Base-by-base conservation (phyloP, 352 stramenopile species). In the Pythium utonaiense region DNA sequence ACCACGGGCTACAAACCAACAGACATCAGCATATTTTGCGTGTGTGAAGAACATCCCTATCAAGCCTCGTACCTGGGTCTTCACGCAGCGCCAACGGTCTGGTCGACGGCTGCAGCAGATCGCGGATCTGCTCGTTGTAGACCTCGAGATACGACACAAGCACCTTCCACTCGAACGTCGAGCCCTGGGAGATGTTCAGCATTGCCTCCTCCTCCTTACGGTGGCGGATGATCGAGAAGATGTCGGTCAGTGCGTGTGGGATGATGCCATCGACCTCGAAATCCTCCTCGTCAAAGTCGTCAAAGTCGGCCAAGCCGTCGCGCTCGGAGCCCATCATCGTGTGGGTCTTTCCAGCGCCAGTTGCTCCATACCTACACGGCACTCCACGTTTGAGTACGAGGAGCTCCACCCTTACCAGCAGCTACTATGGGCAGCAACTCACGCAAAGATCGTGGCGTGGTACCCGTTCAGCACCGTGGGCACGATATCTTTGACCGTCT, bases 81-180 rank as follows among this genome's bases (percentile, higher is more conserved):
- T 86, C 76, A 6, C 76, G 76, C n/a, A 86, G 57, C 17, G 71
- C 66, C 7, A 83, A 60, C 21, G 66, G 31, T 33, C 51, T 49
- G 6, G 40, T 17, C 10, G 62, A 68, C 21, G 80, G 84, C 62
- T 93, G 84, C 33, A 98, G 69, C 38, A 98, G 71, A 67, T 98
- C 91, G 30, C 86, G 75, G 45, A 97, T 96, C 19, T 91, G 74
- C 63, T 97, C 91, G 60, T 98, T 97, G 69, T 97, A 97, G 21
- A 98, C 93, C 66, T 98, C 91, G 3, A 98, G 61, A 45, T 96
- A 98, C 44, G 85, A 92, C 27, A 96, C 80, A 5, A 82, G 64
- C 27, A 97, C 77, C 48, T 86, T 76, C 71, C 78, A 97, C 59
- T 95, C 65, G 36, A 79, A 86, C 5, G 69, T 80, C 12, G 68